Base-by-base conservation (phyloP, 2,329 filamentous ascomycete genomes). In the Monilinia aucupariae region DNA sequence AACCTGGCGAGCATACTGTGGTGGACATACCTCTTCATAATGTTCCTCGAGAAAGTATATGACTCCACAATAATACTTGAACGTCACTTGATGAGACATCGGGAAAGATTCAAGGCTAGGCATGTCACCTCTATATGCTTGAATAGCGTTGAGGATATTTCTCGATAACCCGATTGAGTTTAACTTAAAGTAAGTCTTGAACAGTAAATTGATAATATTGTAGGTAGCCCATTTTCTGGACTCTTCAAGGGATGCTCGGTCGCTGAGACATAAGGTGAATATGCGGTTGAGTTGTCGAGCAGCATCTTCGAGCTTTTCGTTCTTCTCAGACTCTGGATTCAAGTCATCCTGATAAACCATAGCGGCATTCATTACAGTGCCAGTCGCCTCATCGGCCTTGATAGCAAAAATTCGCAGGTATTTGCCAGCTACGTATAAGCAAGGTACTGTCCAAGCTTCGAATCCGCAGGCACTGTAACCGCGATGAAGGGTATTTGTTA, bases 141-240 rank as follows among this genome's bases (percentile, higher is more conserved):
- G 82, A 54, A 99, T 81, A 0, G 91, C 92, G 68, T 88, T 90
- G 53, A 99, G 80, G 56, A 97, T 88, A 68, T 94, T 97, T 74
- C 94, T 92, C 22, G 88, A 96, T 25, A 97, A 80, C n/a, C 86
- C 87, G 63, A 96, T 88, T 41, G 89, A 90, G 77, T 96, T 96
- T 67, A 97, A 81, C 79, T 91, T 96, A 80, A 99, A 99, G 76
- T 97, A 97, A 1, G 92, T 97, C 77, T 97, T 97, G 84, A 99
- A 99, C 17, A 97, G 81, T 9, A 99, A 82, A 73, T 96, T 97
- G 72, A 92, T 91, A 68, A 93, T 88, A 75, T 92, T 92, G 78
- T 99, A 99, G 54, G 96, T 90, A 8, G 91, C 96, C 94, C 94
- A 99, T 83, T 97, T 99, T 61, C 94, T 86, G 10, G 93, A 97